phyloP scores from a whole-genome alignment of 2,329 filamentous ascomycete species.

The Capronia coronata region DNA sequence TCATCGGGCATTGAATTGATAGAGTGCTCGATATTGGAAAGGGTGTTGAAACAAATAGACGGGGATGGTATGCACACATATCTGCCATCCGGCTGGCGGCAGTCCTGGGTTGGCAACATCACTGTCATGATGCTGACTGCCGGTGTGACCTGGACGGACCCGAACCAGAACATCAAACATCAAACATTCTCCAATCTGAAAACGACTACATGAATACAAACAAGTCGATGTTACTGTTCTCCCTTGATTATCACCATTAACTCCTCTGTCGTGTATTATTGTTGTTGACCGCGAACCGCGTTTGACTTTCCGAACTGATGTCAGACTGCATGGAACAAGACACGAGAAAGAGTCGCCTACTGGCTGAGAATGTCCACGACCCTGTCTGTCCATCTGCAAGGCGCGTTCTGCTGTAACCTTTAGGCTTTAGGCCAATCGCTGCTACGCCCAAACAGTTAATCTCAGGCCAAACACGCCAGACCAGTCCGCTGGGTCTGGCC shows the following conservation, averaged over 20 bases:
- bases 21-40: not conserved
- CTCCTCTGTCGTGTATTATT: not conserved
- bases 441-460: not conserved
- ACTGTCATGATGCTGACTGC: too few species aligned
- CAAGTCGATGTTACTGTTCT: not conserved
- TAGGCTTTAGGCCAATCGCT: too few species aligned
- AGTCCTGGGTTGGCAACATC: not conserved
- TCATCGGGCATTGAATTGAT: not conserved
- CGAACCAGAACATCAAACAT: not conserved
- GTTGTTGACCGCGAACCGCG: slow-evolving; percentile 2
- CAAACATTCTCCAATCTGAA: not conserved
- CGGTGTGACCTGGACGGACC: too few species aligned
- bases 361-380: slow-evolving; percentile 1
- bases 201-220: not conserved
- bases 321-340: slow-evolving; percentile 4
- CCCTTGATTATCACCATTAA: not conserved
- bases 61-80: not conserved
- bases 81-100: not conserved
- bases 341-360: not conserved
- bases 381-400: not conserved
- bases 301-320: slow-evolving; percentile 3
- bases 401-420: not conserved
- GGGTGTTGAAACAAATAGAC: not conserved
- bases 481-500: not conserved
- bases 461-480: not conserved